Percentiles rank a stretch among this genome's conserved stretches.
phyloP scores from a whole-genome alignment of 306 rosid genomes.

The Gillenia trifoliata region DNA sequence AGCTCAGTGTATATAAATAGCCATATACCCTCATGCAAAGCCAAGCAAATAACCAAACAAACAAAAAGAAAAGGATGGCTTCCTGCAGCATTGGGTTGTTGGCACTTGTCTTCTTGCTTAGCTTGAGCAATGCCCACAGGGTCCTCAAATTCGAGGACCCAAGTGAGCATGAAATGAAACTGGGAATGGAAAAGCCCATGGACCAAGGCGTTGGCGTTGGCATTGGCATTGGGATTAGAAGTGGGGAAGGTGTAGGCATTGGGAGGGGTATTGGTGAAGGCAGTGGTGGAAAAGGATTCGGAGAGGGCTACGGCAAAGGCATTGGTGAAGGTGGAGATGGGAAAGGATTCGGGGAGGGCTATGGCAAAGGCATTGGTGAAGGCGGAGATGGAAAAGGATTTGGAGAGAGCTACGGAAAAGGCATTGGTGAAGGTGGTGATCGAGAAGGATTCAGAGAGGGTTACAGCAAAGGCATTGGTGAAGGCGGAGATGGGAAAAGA shows the following conservation, averaged over 20 bases:
- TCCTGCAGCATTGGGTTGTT: neutral
- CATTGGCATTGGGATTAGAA: neutral
- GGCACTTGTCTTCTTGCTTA: neutral
- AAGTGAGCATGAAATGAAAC: neutral
- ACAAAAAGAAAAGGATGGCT: constrained; percentile 1
- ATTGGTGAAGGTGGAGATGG: neutral
- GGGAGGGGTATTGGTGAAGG: neutral
- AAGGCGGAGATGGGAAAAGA: neutral
- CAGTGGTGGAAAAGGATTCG: neutral
- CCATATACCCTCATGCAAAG: neutral
- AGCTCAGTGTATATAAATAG: neutral
- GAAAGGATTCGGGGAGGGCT: neutral
- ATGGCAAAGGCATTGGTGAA: neutral
- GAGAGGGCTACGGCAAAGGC: neutral
- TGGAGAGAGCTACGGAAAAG: neutral
- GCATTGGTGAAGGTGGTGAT: neutral
- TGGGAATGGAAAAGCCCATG: neutral
- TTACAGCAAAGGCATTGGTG: neutral
- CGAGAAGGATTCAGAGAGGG: neutral
- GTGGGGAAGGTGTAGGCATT: neutral
- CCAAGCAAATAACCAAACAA: constrained; percentile 3
- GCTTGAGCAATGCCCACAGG: constrained; percentile 9
- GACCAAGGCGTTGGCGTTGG: neutral
- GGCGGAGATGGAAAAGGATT: neutral
- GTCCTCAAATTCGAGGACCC: neutral